phyloP scores from a whole-genome alignment of 805 yeast genomes.

The Cyberlindnera subsufficiens region DNA sequence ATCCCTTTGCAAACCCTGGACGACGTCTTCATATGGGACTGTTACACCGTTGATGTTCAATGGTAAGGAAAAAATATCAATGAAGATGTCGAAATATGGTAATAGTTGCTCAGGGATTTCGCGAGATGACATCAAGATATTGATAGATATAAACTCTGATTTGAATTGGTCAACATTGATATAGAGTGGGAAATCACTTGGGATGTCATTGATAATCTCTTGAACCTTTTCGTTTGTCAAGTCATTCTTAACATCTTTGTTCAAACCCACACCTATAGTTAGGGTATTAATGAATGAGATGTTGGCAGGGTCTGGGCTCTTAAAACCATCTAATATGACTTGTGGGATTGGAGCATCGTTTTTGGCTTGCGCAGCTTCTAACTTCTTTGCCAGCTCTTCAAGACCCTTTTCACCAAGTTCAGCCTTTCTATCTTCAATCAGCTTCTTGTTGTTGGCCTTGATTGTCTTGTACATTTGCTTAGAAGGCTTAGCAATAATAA shows the following conservation, averaged over 20 bases:
- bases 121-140: slow-evolving; percentile 52
- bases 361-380: slow-evolving; percentile 55
- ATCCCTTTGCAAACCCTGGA: slow-evolving; percentile 65
- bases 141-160: slow-evolving; percentile 72
- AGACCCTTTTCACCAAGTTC: slow-evolving; percentile 59
- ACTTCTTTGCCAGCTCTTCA: slow-evolving; percentile 37
- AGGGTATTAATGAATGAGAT: slow-evolving; percentile 67
- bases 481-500: slow-evolving; percentile 73
- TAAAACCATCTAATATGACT: slow-evolving; percentile 52
- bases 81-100: slow-evolving; percentile 60
- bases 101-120: slow-evolving; percentile 46
- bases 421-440: slow-evolving; percentile 42
- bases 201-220: slow-evolving; percentile 26
- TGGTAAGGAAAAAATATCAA: slow-evolving; percentile 69
- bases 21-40: slow-evolving; percentile 71
- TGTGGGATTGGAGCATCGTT: slow-evolving; percentile 80
- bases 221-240: slow-evolving; percentile 24
- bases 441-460: slow-evolving; percentile 44
- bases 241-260: slow-evolving; percentile 30
- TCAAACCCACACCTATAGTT: slow-evolving; percentile 55
- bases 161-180: slow-evolving; percentile 74
- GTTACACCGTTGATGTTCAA: slow-evolving; percentile 54
- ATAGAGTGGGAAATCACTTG: slow-evolving; percentile 54
- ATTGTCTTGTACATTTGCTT: slow-evolving; percentile 44
- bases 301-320: slow-evolving; percentile 66